Percentiles rank a stretch among this genome's conserved stretches.
Evolutionary conservation across 371 early-diverging fungal genomes (phyloP).

Genomic region (Apophysomyces variabilis): DNA sequence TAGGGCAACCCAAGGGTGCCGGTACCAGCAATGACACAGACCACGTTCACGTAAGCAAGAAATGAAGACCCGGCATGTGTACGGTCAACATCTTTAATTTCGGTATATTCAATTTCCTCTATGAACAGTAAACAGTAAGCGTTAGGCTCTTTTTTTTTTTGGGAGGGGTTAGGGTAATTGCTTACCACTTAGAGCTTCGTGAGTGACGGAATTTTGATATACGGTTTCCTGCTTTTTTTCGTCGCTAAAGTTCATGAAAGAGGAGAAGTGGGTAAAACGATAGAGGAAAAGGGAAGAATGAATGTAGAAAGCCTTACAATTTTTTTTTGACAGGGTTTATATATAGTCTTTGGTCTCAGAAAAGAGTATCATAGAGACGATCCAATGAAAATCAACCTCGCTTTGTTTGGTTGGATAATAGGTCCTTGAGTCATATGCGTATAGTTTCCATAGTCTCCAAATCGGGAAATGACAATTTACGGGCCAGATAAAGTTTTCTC

Average conservation of each 20-base stretch:
- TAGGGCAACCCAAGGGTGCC: constrained; percentile 84
- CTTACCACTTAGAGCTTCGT: constrained; percentile 4
- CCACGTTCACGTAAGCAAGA: constrained; percentile 62
- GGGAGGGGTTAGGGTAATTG: not conserved
- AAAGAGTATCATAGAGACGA: not conserved
- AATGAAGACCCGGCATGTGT: constrained; percentile 29
- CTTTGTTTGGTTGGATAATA: constrained; percentile 11
- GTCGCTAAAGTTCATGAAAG: constrained; percentile 1
- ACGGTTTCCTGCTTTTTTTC: not conserved
- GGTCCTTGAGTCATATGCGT: constrained; percentile 7
- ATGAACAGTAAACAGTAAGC: not conserved
- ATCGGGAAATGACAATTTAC: not conserved
- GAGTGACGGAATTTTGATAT: constrained; percentile 3
- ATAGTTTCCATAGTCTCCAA: constrained; percentile 7
- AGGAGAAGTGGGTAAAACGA: not conserved
- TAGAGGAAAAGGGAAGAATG: not conserved
- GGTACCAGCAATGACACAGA: constrained; percentile 83
- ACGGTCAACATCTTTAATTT: constrained; percentile 22
- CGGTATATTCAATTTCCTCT: constrained; percentile 22
- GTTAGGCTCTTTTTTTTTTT: not conserved
- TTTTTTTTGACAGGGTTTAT: constrained; percentile 8
- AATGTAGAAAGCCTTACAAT: not conserved
- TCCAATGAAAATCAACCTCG: constrained; percentile 9
- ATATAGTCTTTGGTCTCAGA: not conserved
- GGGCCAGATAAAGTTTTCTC: constrained; percentile 9